Conservation (phyloP, 768 basidiomycete genomes). For the Cubamyces lactineus region DNA sequence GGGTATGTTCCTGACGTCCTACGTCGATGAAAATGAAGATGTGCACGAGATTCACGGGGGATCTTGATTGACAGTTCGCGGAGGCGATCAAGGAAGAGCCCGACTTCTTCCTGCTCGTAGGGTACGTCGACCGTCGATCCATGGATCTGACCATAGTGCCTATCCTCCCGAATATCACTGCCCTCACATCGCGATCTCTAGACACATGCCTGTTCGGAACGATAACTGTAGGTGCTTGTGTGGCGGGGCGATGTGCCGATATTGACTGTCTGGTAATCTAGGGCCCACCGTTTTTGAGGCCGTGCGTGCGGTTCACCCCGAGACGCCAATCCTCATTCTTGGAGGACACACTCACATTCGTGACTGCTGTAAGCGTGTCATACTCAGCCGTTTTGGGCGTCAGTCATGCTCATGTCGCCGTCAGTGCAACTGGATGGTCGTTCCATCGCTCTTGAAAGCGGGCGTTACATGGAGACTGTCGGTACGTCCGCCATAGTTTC, state of each 20-base stretch:
- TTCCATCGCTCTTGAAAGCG: constrained; percentile 82
- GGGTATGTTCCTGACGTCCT: constrained; percentile 49
- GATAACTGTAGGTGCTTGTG: constrained; percentile 58
- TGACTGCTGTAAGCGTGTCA: constrained; percentile 62
- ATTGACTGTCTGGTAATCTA: constrained; percentile 29
- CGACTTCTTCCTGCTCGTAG: constrained; percentile 78
- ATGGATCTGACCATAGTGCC: too few relatives aligned
- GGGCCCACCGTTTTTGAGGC: constrained; percentile 77
- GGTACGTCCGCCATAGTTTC: constrained; percentile 46
- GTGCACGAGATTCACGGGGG: background rate
- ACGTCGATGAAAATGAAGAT: background rate
- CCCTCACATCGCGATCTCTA: constrained; percentile 30
- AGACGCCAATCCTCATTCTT: constrained; percentile 82
- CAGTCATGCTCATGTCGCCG: background rate
- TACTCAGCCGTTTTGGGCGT: background rate
- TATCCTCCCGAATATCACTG: too few relatives aligned
- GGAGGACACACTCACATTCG: constrained; percentile 84
- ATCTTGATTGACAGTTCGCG: constrained; percentile 53
- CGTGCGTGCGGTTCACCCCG: constrained; percentile 69
- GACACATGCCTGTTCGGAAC: constrained; percentile 80
- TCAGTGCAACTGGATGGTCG: constrained; percentile 68
- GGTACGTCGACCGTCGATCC: constrained; percentile 43
- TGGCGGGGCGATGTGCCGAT: too few relatives aligned
- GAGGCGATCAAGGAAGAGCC: constrained; percentile 81
- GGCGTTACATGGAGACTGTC: constrained; percentile 92